phyloP scores from a whole-genome alignment of 192 early-diverging fungal species.

The Irineochytrium annulatum region DNA sequence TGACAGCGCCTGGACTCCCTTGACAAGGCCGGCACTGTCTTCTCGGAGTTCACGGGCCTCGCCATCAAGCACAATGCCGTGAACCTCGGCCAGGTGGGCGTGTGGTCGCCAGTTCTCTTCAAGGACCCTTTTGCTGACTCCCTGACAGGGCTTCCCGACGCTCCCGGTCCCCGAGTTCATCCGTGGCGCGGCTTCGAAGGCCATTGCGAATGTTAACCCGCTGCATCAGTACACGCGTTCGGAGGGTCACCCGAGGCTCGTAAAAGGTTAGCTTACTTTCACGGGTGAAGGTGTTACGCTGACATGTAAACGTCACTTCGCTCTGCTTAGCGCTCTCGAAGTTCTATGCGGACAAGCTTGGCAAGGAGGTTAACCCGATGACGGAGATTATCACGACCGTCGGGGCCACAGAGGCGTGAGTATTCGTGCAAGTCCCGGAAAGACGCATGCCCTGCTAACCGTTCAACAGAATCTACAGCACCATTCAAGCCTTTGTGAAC shows the following conservation, averaged over 20 bases:
- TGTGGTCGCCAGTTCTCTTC: not conserved
- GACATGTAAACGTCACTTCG: not conserved
- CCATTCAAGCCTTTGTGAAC: conserved; percentile 67
- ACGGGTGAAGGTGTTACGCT: conserved; percentile 2
- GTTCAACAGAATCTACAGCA: conserved; percentile 59
- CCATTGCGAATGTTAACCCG: conserved; percentile 53
- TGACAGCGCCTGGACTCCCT: conserved; percentile 26
- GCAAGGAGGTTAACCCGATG: conserved; percentile 65
- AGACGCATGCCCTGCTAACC: not conserved
- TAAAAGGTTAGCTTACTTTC: conserved; percentile 18
- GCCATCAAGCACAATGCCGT: conserved; percentile 79
- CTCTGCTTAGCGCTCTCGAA: conserved; percentile 56
- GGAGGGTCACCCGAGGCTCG: conserved; percentile 40
- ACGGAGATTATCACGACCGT: conserved; percentile 85
- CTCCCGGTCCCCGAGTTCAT: conserved; percentile 71
- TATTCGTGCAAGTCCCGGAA: conserved; percentile 9
- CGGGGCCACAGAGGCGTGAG: conserved; percentile 75
- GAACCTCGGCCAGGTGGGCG: conserved; percentile 82
- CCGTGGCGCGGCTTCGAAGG: conserved; percentile 65
- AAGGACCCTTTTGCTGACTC: too few relatives aligned
- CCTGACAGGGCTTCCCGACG: conserved; percentile 71
- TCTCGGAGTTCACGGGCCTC: conserved; percentile 74
- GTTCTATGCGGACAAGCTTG: conserved; percentile 71
- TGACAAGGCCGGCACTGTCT: conserved; percentile 46
- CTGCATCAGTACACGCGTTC: conserved; percentile 84